These are phyloP conservation scores for Purshia tridentata DNA, from an alignment of 306 rosid species.

Conservation along the genomic window DNA sequence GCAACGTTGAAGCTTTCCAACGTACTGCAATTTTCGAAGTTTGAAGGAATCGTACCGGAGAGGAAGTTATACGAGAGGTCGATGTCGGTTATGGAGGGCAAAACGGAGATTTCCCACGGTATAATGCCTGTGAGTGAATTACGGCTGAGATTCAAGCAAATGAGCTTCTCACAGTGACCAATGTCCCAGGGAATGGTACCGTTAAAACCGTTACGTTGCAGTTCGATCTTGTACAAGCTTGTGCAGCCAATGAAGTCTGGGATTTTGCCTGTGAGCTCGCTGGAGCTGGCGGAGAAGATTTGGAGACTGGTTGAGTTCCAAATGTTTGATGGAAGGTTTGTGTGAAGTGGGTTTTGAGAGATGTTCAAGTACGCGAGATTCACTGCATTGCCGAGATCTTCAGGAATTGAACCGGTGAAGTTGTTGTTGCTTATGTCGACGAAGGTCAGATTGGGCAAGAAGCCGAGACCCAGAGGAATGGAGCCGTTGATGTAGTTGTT, in stretches of 20 bases:
- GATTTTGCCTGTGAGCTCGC: slow-evolving; percentile 55
- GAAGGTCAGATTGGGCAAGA: slow-evolving; percentile 55
- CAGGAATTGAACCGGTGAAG: slow-evolving; percentile 62
- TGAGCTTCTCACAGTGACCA: slow-evolving; percentile 70
- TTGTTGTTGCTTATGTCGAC: slow-evolving; percentile 76
- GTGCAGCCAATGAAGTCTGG: slow-evolving; percentile 75
- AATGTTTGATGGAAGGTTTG: slow-evolving; percentile 48
- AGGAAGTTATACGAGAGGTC: slow-evolving; percentile 77
- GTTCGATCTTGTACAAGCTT: slow-evolving; percentile 58
- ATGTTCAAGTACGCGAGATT: slow-evolving; percentile 59
- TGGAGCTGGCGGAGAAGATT: slow-evolving; percentile 68
- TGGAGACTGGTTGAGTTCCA: slow-evolving; percentile 63
- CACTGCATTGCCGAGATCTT: slow-evolving; percentile 57
- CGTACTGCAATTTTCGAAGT: slow-evolving; percentile 70
- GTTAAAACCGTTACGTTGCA: slow-evolving; percentile 55
- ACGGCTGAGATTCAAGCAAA: slow-evolving; percentile 54
- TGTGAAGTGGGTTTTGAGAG: slow-evolving; percentile 56
- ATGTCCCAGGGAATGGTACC: slow-evolving; percentile 83
- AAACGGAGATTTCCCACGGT: slow-evolving; percentile 84
- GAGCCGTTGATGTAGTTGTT: slow-evolving; percentile 67
- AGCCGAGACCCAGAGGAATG: slow-evolving; percentile 59
- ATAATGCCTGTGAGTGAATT: slow-evolving; percentile 81
- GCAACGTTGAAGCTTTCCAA: slow-evolving; percentile 73
- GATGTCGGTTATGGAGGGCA: slow-evolving; percentile 74
- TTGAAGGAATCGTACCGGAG: slow-evolving; percentile 83